These are phyloP conservation scores for Wallacemonas sp. DNA, from an alignment of 208 protist species.

Conservation along the genomic window DNA sequence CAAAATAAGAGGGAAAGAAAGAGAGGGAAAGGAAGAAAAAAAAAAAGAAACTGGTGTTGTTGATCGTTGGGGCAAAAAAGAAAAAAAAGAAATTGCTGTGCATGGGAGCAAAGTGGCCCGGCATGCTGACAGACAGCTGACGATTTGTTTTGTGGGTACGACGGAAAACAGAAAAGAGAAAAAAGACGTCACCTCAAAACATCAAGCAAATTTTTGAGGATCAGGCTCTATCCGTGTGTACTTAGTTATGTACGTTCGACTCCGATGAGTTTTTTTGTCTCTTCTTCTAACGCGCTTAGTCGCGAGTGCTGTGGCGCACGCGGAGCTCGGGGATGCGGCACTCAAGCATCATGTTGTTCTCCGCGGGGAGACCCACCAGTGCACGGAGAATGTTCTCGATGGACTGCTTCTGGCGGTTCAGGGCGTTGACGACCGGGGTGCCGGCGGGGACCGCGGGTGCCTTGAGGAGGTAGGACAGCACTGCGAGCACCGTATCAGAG, in stretches of 20 bases:
- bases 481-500: slow-evolving; percentile 94
- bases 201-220: too few species aligned
- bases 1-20: slow-evolving; percentile 16
- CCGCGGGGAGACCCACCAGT: slow-evolving; percentile 93
- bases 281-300: neutral
- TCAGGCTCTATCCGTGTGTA: too few species aligned
- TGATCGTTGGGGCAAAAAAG: too few species aligned
- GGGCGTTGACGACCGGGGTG: slow-evolving; percentile 97
- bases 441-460: slow-evolving; percentile 93
- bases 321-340: slow-evolving; percentile 78
- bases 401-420: slow-evolving; percentile 95
- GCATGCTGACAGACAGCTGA: too few species aligned
- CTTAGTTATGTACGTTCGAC: too few species aligned
- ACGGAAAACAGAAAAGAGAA: neutral
- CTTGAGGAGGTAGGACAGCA: slow-evolving; percentile 98
- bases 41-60: slow-evolving; percentile 16
- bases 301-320: slow-evolving; percentile 26
- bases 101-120: too few species aligned
- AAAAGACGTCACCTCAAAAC: too few species aligned
- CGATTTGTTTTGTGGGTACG: too few species aligned
- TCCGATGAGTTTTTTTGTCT: too few species aligned
- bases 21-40: slow-evolving; percentile 16
- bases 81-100: slow-evolving; percentile 18
- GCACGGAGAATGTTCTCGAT: slow-evolving; percentile 97
- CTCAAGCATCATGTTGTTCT: slow-evolving; percentile 97